These are phyloP conservation scores for Cytospora schulzeri DNA, from an alignment of 2,329 filamentous ascomycete genomes.

Conservation along the genomic window DNA sequence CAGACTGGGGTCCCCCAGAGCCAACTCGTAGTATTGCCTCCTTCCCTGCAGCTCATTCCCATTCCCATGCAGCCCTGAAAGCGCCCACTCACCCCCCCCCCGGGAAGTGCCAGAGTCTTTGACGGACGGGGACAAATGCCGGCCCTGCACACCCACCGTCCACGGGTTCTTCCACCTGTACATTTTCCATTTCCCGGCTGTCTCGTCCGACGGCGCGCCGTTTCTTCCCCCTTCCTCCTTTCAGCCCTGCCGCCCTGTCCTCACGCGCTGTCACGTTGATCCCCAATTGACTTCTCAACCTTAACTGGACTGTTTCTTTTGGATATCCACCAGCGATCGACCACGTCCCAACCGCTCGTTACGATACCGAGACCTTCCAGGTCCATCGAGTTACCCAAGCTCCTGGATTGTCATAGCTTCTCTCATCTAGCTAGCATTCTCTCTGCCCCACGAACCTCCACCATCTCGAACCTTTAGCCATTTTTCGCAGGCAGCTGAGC, in stretches of 20 bases:
- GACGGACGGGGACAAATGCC: not conserved
- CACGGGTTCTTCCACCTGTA: not conserved
- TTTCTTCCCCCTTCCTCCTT: not conserved
- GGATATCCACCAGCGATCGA: not conserved
- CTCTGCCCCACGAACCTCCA: not conserved
- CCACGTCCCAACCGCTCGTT: not conserved
- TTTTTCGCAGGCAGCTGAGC: not conserved
- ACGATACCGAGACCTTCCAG: not conserved
- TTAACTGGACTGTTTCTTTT: not conserved
- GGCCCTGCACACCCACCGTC: not conserved
- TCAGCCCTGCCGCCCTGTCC: not conserved
- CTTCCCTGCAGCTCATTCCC: not conserved
- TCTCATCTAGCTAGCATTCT: not conserved
- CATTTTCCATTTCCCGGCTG: not conserved
- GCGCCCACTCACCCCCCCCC: too few species aligned
- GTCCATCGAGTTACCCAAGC: not conserved
- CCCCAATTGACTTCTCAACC: not conserved
- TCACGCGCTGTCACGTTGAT: not conserved
- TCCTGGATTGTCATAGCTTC: not conserved
- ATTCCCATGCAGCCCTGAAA: constrained; percentile 1
- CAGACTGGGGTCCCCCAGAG: not conserved
- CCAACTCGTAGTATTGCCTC: not conserved
- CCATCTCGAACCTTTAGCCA: not conserved
- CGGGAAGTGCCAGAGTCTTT: not conserved
- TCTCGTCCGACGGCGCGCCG: not conserved